Percentiles rank a stretch among this genome's conserved stretches.
These are phyloP conservation scores for Emmonsia crescens DNA, from an alignment of 2,329 filamentous ascomycete genomes.

Conservation along the genomic window DNA sequence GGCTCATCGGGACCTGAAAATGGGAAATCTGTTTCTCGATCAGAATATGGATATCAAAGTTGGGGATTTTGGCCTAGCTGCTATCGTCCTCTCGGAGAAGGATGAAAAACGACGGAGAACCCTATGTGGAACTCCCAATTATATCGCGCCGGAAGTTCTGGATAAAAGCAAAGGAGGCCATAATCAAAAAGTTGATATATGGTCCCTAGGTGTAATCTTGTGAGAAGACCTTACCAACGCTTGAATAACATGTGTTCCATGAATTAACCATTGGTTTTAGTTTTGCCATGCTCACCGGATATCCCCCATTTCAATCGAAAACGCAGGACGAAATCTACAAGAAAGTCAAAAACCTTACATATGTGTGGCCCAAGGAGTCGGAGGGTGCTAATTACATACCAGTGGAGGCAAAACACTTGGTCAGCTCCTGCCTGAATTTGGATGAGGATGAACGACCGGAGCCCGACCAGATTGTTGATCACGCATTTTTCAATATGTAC, in stretches of 20 bases:
- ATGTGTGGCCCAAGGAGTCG: conserved; percentile 39
- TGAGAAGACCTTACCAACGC: conserved; percentile 36
- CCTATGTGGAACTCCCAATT: conserved; percentile 93
- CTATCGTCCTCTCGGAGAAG: conserved; percentile 78
- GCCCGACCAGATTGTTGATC: conserved; percentile 40
- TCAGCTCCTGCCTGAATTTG: conserved; percentile 37
- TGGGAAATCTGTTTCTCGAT: conserved; percentile 95
- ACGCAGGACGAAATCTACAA: conserved; percentile 43
- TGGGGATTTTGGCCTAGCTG: conserved; percentile 91
- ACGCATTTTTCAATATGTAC: conserved; percentile 42
- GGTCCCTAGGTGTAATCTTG: conserved; percentile 97
- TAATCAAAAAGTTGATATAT: conserved; percentile 95
- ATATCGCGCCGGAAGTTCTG: conserved; percentile 92
- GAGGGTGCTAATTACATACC: conserved; percentile 37
- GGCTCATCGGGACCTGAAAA: conserved; percentile 93
- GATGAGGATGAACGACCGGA: conserved; percentile 39
- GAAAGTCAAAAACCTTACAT: conserved; percentile 38
- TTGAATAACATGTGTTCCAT: conserved; percentile 1
- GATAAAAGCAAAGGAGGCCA: conserved; percentile 91
- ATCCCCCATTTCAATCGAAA: conserved; percentile 85
- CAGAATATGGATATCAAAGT: conserved; percentile 95
- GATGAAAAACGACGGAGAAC: conserved; percentile 82
- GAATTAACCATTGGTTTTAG: conserved; percentile 35
- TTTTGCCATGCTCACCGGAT: conserved; percentile 93
- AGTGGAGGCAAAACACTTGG: conserved; percentile 39